A percentile compares a stretch with the other conserved stretches of the same genome.
phyloP scores from a whole-genome alignment of 352 stramenopile genomes.

The Phytopythium vexans region DNA sequence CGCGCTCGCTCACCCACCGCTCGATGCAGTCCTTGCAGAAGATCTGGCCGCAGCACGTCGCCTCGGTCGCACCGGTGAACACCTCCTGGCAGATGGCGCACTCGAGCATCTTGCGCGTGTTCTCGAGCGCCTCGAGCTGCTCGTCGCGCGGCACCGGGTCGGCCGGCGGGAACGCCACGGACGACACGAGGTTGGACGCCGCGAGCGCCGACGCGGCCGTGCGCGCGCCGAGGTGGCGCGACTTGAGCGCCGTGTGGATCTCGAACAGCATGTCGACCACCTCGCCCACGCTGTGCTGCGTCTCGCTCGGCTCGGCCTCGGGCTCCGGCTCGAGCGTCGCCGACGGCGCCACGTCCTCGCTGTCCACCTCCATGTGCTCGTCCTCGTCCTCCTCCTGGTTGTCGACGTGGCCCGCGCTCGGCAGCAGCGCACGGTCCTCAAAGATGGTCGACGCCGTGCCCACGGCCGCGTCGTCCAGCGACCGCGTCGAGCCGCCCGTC shows the following conservation, averaged over 20 bases:
- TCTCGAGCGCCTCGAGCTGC: conserved; percentile 72
- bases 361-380: conserved; percentile 6
- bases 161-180: conserved; percentile 45
- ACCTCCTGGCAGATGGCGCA: conserved; percentile 85
- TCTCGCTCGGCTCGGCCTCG: conserved; percentile 16
- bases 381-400: neutral
- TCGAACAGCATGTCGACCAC: conserved; percentile 86
- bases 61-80: conserved; percentile 69
- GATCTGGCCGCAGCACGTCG: conserved; percentile 80
- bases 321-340: conserved; percentile 14
- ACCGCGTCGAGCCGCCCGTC: conserved; percentile 13
- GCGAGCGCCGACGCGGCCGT: conserved; percentile 73
- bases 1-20: conserved; percentile 76
- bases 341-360: conserved; percentile 5
- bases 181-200: conserved; percentile 75
- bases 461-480: conserved; percentile 17
- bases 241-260: conserved; percentile 82
- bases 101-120: conserved; percentile 85
- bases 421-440: conserved; percentile 13
- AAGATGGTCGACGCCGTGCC: neutral
- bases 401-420: conserved; percentile 4
- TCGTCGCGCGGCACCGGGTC: conserved; percentile 69
- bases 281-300: conserved; percentile 43
- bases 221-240: conserved; percentile 65
- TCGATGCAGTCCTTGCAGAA: conserved; percentile 79